Conservation (phyloP, 2,329 filamentous ascomycete species). For the Fusarium globosum region DNA sequence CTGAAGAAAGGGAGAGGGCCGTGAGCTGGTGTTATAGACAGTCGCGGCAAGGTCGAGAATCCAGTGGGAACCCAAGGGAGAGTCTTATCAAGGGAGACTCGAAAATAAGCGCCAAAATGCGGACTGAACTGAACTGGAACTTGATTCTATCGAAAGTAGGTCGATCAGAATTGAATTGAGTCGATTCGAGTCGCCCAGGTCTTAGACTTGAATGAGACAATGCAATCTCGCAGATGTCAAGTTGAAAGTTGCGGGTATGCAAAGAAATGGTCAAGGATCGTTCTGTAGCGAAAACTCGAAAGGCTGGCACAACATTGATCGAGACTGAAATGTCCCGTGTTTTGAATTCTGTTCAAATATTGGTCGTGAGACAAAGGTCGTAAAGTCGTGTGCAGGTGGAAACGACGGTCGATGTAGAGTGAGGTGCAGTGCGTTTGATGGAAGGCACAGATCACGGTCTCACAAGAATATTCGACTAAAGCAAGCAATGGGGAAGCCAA, state of each 20-base stretch:
- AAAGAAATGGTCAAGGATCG: constrained; percentile 31
- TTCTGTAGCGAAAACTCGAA: constrained; percentile 27
- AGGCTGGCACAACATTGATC: constrained; percentile 26
- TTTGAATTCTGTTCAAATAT: constrained; percentile 12
- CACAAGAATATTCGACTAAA: not conserved
- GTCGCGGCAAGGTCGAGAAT: constrained; percentile 7
- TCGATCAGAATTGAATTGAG: constrained; percentile 14
- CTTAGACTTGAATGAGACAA: constrained; percentile 37
- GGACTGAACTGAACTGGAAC: constrained; percentile 20
- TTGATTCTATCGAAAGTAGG: constrained; percentile 22
- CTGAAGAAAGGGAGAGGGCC: constrained; percentile 14
- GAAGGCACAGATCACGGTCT: constrained; percentile 2
- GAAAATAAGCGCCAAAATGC: constrained; percentile 10
- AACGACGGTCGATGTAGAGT: constrained; percentile 15
- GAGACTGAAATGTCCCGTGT: constrained; percentile 1
- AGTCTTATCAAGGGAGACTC: constrained; percentile 31
- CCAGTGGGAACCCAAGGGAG: constrained; percentile 28
- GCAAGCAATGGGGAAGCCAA: constrained; percentile 5
- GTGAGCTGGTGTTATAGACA: constrained; percentile 27
- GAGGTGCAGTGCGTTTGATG: constrained; percentile 10
- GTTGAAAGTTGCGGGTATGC: constrained; percentile 27
- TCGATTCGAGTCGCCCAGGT: constrained; percentile 12
- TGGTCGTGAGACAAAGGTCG: constrained; percentile 4
- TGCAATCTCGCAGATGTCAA: constrained; percentile 32
- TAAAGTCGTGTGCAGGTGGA: constrained; percentile 8